Base-by-base conservation (phyloP, 2,329 filamentous ascomycete genomes). In the Cordyceps cicadae region DNA sequence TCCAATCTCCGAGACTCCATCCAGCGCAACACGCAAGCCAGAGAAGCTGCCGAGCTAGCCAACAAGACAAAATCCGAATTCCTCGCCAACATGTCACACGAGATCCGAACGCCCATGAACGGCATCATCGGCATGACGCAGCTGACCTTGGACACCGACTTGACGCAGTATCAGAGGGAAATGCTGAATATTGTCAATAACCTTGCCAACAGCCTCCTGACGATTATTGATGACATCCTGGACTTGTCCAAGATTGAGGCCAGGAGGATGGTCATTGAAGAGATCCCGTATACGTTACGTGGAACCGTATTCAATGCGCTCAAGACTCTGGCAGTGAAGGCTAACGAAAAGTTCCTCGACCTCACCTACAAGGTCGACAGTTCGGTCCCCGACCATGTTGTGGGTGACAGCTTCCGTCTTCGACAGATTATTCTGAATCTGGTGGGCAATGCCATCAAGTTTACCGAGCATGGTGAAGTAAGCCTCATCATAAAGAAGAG, bases 51-150 rank as follows among this genome's bases (percentile, higher is more conserved):
- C 69, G 94, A 99, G 73, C 79, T 97, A 71, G 94, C 94, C 64
- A 97, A 97, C 79, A 93, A 95, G 76, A 97, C 93, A 48, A 99
- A 99, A 72, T 97, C 93, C 11, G 94, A 97, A 71, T 99, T 99
- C 79, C 79, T 99, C 62, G 94, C 94, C 63, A 99, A 99, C 73
- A 97, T 97, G 93, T 96, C 90, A 51, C 93, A 97, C 82, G 93
- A 97, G 75, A 97, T 97, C 68, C 85, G 93, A 71, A 99, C 94
- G 41, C 94, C 92, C 1, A 96, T 96, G 83, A 96, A 97, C 77
- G 92, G 92, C 68, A 97, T 97, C 71, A 96, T 97, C 67, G 92
- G 92, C 70, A 97, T 97, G 93, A 97, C 92, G 3, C 92, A 97
- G 73, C 81, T 99, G 60, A 97, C 94, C 1, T 81, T 99, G 59